Conservation (phyloP, 129 eudicot species). For the Sambucus nigra region DNA sequence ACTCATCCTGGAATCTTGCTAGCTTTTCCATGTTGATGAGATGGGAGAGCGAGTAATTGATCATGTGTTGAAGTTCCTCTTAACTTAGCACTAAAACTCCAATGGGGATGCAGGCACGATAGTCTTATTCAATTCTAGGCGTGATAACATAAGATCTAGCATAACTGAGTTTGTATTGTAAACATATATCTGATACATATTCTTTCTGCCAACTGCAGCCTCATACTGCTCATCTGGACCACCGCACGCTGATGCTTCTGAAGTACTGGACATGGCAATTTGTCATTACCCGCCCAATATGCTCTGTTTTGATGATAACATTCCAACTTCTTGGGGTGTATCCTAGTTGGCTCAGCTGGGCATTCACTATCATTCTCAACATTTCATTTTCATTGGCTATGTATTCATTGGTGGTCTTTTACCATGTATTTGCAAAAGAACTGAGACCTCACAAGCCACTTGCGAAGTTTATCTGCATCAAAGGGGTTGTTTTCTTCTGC, state of each 20-base stretch:
- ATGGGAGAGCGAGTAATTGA: neutral
- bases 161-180: neutral
- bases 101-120: too few species aligned
- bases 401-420: constrained; percentile 72
- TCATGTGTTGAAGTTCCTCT: neutral
- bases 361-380: constrained; percentile 53
- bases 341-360: constrained; percentile 76
- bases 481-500: constrained; percentile 73
- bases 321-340: constrained; percentile 55
- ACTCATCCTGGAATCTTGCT: too few species aligned
- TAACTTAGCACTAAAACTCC: too few species aligned
- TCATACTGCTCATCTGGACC: constrained; percentile 44
- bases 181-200: constrained; percentile 11
- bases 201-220: constrained; percentile 46
- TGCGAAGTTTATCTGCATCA: constrained; percentile 72
- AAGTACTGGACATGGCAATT: constrained; percentile 91
- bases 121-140: too few species aligned
- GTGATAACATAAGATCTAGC: too few species aligned
- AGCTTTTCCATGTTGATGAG: too few species aligned
- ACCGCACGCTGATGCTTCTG: constrained; percentile 56
- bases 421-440: constrained; percentile 79
- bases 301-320: constrained; percentile 64
- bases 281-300: constrained; percentile 62
- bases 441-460: constrained; percentile 82
- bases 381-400: constrained; percentile 65